Conservation (phyloP, 139 green algal species). For the Chloropicon primus region DNA sequence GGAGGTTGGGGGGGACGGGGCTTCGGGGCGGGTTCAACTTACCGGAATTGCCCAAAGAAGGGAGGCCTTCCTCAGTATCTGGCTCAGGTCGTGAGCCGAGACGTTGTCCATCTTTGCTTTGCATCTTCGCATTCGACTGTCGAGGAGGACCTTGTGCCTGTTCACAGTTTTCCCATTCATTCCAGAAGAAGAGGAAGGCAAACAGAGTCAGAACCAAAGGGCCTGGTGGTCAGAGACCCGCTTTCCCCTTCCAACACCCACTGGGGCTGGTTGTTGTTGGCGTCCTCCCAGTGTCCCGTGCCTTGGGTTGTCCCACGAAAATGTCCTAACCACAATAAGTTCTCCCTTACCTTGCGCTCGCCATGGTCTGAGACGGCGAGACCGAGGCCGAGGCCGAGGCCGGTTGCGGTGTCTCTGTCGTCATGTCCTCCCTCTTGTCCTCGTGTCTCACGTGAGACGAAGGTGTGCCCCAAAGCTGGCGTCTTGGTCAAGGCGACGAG, state of each 20-base stretch:
- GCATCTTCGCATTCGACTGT: not conserved
- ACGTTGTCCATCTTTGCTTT: not conserved
- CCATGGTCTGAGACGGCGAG: not conserved
- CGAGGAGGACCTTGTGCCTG: not conserved
- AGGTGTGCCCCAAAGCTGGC: too few species aligned
- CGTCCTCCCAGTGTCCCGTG: too few species aligned
- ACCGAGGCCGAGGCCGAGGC: not conserved
- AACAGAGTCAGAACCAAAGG: too few species aligned
- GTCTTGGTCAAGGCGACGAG: too few species aligned
- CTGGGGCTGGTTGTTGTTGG: too few species aligned
- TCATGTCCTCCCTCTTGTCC: not conserved
- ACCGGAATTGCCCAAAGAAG: not conserved
- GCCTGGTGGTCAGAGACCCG: too few species aligned
- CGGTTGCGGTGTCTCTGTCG: not conserved
- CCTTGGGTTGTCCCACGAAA: too few species aligned
- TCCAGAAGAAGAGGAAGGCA: too few species aligned
- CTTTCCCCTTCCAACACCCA: too few species aligned
- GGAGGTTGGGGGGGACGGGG: not conserved
- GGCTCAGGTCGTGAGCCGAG: not conserved
- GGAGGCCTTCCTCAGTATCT: not conserved
- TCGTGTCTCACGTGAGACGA: too few species aligned
- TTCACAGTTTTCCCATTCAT: too few species aligned
- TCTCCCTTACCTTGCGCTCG: not conserved
- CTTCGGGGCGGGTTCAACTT: not conserved
- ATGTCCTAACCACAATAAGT: too few species aligned